These are phyloP conservation scores for Fusarium nygamai DNA, from an alignment of 2,329 filamentous ascomycete genomes.

Conservation along the genomic window DNA sequence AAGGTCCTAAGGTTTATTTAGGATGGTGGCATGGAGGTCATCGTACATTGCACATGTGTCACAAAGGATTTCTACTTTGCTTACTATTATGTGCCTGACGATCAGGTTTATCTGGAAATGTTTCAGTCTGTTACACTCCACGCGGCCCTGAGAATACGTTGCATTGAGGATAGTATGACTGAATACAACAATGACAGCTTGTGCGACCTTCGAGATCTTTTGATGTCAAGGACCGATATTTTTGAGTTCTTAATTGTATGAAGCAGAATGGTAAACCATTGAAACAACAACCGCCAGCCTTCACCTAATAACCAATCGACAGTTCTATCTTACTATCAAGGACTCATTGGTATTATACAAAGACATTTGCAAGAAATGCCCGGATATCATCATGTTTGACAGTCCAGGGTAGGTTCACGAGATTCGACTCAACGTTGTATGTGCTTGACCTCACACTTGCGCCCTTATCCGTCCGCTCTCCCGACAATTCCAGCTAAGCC, in stretches of 20 bases:
- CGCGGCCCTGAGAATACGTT: conserved; percentile 21
- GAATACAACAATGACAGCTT: background rate
- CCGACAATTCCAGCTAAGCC: background rate
- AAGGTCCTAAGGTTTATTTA: background rate
- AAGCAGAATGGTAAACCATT: background rate
- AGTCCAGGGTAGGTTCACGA: background rate
- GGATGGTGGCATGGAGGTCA: background rate
- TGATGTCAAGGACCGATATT: background rate
- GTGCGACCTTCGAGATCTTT: background rate
- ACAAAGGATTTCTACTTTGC: background rate
- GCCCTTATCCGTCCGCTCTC: background rate
- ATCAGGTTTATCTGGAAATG: conserved; percentile 9
- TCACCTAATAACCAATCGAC: background rate
- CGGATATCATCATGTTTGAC: background rate
- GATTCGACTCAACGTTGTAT: background rate
- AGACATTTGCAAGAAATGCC: background rate
- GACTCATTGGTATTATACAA: background rate
- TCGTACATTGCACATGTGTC: background rate
- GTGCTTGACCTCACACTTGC: background rate
- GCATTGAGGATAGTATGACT: conserved; percentile 1
- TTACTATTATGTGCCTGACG: conserved; percentile 1
- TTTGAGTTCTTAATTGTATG: rapidly evolving
- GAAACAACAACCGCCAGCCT: rapidly evolving
- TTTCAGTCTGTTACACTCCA: conserved; percentile 16
- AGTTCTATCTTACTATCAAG: rapidly evolving